Base-by-base conservation (phyloP, 2,329 filamentous ascomycete species). In the Calonectria pauciramosa region DNA sequence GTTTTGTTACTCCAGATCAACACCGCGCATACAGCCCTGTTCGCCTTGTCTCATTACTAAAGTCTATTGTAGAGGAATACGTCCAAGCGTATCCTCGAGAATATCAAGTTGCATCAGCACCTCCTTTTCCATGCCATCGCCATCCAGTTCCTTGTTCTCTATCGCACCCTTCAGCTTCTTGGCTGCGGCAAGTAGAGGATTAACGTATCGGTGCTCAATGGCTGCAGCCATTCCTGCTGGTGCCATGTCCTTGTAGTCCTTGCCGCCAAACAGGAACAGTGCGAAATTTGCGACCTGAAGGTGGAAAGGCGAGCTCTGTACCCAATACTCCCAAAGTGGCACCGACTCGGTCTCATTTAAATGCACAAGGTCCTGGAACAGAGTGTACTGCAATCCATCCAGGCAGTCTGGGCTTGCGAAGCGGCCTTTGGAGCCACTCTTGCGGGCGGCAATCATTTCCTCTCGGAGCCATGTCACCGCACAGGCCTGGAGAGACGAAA, bases 401-500 rank as follows among this genome's bases (percentile, higher is more conserved):
- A 93, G 84, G 54, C 90, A 90, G 20, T 91, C 89, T 0, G 89
- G 84, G 6, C 86, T 88, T 14, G 88, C 83, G 81, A 93, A 93
- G 30, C 80, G 82, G 11, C 81, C 83, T 77, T 82, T 84, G 34
- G 80, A 74, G 18, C 77, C 75, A 30, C 82, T 71, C 51, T 83
- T 82, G 32, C 78, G 83, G 4, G 90, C 88, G 6, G 86, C 82
- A 11, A 92, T 86, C 20, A 93, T 85, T 80, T 93, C 92, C 78
- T 93, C 92, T 69, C 91, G 89, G 41, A 93, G 83, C 92, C 92
- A 94, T 5, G 88, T 88, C 6, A 93, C 88, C 0, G 91, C 92
- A 52, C 90, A 91, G 11, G 90, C 92, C 81, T 93, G 92, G 47
- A 94, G 86, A 0, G 89, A 87, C 2, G 91, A 87, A 78, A 92